These are phyloP conservation scores for Flaveria bidentis DNA, from an alignment of 129 eudicot genomes.

Conservation along the genomic window DNA sequence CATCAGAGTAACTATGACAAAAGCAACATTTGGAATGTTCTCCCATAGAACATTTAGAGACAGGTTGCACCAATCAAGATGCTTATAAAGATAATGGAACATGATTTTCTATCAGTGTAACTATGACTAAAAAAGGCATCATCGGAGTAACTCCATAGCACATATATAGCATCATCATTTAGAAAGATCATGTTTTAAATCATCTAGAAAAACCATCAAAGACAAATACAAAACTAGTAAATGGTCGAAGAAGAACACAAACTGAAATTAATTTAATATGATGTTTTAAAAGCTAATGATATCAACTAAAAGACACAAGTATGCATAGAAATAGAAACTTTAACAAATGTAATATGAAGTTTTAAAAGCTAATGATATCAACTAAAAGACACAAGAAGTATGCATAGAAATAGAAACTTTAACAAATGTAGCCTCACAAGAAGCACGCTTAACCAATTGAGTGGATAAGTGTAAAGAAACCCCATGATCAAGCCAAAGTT, in stretches of 20 bases:
- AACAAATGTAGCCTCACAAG: constrained; percentile 28
- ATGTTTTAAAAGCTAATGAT: neutral
- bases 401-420: too few relatives aligned
- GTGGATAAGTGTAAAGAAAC: neutral
- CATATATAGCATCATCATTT: constrained; percentile 41
- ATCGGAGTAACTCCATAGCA: constrained; percentile 57
- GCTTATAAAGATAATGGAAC: neutral
- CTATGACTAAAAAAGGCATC: constrained; percentile 58
- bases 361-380: neutral
- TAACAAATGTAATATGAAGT: constrained; percentile 1
- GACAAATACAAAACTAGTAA: neutral
- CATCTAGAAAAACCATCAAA: neutral
- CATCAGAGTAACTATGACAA: constrained; percentile 64
- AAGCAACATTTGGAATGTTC: constrained; percentile 45
- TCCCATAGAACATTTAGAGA: constrained; percentile 48
- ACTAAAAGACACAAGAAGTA: neutral
- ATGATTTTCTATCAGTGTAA: constrained; percentile 60
- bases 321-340: too few relatives aligned
- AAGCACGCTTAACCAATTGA: constrained; percentile 13
- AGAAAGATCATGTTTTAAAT: constrained; percentile 27
- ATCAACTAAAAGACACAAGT: neutral
- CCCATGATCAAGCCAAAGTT: constrained; percentile 25
- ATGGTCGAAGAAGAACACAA: too few relatives aligned
- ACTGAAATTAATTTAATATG: neutral
- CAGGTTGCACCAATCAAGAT: neutral